Percentiles rank a stretch among this genome's conserved stretches.
Evolutionary conservation across 2,329 filamentous ascomycete species (phyloP).

Genomic region (Calonectria montana): DNA sequence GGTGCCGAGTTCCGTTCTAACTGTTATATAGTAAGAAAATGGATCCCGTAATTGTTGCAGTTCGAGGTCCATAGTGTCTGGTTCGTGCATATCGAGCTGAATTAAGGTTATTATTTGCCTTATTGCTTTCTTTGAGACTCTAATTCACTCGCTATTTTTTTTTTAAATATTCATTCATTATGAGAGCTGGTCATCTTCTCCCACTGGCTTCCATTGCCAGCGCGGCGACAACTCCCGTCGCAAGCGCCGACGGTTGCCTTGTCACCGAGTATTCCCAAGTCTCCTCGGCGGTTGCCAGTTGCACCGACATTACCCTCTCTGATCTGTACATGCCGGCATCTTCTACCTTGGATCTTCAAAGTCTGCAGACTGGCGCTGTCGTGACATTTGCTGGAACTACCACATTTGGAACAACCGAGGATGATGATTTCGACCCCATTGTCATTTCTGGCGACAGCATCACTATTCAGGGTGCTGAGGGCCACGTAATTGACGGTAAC

Average conservation of each 20-base stretch:
- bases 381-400: slow-evolving; percentile 24
- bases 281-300: slow-evolving; percentile 23
- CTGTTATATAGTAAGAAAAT: slow-evolving; percentile 9
- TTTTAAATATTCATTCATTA: neutral
- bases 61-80: neutral
- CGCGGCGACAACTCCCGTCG: slow-evolving; percentile 11
- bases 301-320: slow-evolving; percentile 21
- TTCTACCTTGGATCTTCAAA: slow-evolving; percentile 21
- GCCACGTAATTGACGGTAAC: slow-evolving; percentile 63
- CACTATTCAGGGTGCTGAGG: slow-evolving; percentile 61
- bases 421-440: slow-evolving; percentile 48
- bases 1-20: slow-evolving; percentile 16
- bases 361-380: slow-evolving; percentile 19
- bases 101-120: slow-evolving; percentile 11
- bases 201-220: slow-evolving; percentile 15
- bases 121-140: neutral
- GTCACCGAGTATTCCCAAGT: slow-evolving; percentile 24
- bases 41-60: neutral
- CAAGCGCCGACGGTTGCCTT: slow-evolving; percentile 8
- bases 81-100: neutral
- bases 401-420: slow-evolving; percentile 23
- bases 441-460: slow-evolving; percentile 67
- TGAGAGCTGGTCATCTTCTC: slow-evolving; percentile 12
- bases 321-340: slow-evolving; percentile 22
- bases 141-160: slow-evolving; percentile 11